Conservation (phyloP, 1,284 basidiomycete species). For the Thelephora terrestris region DNA sequence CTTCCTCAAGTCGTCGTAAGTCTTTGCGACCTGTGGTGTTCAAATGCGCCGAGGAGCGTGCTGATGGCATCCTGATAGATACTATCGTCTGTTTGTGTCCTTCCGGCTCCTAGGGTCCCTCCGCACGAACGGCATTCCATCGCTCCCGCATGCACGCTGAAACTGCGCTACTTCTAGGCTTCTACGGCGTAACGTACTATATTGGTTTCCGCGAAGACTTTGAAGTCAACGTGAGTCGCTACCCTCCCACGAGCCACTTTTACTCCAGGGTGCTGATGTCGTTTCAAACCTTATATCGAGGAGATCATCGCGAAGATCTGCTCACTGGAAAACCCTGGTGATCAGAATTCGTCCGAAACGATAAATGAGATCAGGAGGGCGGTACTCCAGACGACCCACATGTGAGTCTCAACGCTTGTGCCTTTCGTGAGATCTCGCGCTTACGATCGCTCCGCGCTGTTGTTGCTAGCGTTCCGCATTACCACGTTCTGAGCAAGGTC, state of each 20-base stretch:
- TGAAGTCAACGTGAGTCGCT: no score
- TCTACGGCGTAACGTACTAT: slow-evolving; percentile 51
- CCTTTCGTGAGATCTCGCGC: not conserved
- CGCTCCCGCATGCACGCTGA: slow-evolving; percentile 33
- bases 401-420: slow-evolving; percentile 29
- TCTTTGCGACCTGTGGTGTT: slow-evolving; percentile 3
- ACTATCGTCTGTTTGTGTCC: slow-evolving; percentile 48
- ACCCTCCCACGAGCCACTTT: not conserved
- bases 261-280: not conserved
- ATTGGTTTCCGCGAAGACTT: slow-evolving; percentile 53
- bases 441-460: slow-evolving; percentile 38
- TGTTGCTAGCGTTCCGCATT: no score
- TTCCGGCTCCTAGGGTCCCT: no score
- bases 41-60: no score
- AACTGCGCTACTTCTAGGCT: slow-evolving; percentile 26
- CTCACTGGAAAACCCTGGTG: slow-evolving; percentile 33
- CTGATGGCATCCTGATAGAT: slow-evolving; percentile 24
- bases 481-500: slow-evolving; percentile 41
- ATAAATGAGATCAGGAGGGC: slow-evolving; percentile 33
- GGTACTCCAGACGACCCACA: slow-evolving; percentile 40
- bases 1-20: slow-evolving; percentile 45
- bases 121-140: slow-evolving; percentile 31
- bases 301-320: slow-evolving; percentile 42
- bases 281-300: slow-evolving; percentile 17
- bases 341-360: slow-evolving; percentile 19